Base-by-base conservation (phyloP, 2,329 filamentous ascomycete species). In the Rutstroemia sydowiana region DNA sequence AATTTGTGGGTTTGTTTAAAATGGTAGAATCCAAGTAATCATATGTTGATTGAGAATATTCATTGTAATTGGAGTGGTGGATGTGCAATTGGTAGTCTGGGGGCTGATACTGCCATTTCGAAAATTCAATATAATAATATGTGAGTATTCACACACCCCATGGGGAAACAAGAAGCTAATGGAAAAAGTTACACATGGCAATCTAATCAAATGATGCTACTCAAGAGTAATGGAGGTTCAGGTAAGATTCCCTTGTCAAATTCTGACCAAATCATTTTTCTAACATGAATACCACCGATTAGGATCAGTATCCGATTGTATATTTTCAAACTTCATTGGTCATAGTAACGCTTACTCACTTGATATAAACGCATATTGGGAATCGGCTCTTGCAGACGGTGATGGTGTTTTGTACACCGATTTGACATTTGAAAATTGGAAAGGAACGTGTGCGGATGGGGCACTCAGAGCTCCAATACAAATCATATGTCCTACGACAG, bases 61-160 rank as follows among this genome's bases (percentile, higher is more conserved):
- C 78, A 80, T 68, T 82, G 79, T 68, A 82, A 82, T 68, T 77
- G 74, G 73, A 75, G 71, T 14, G 79, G 78, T 13, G 77, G 76
- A 40, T 79, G 75, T 56, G 77, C 74, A 11, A 76, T 83, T 59
- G 79, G 78, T 31, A 80, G 76, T 2, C 69, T 83, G 2, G 73
- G 70, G 3, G 63, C 66, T 6, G 71, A 72, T 52, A 75, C 68
- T 14, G 69, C 74, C 53, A 75, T 82, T 62, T 73, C 72, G 32
- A 67, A 78, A 51, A 70, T 82, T 53, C 64, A 68, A 21, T 82
- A 82, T 67, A 69, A 71, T 60, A 79, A 82, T 60, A 62, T 82
- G 55, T 82, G 82, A 68, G 81, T 76, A 30, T 39, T 37, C 8
- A 11, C 36, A 6, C 11, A 4, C 20, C 16, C 9, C 8, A 39